Evolutionary conservation across 345 rosid species (phyloP).

Genomic region (Excoecaria agallocha): DNA sequence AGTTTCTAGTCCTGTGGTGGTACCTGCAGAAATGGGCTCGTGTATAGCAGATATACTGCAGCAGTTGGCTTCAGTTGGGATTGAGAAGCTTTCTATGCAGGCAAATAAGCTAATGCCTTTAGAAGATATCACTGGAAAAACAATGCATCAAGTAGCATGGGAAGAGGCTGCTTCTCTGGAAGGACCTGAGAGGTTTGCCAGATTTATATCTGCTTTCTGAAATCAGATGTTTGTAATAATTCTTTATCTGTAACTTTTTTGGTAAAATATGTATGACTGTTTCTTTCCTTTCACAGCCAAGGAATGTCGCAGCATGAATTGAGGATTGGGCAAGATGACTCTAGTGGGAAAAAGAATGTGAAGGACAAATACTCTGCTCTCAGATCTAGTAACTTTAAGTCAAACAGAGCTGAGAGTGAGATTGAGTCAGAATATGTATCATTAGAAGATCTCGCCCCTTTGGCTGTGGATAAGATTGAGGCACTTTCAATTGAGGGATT

Average conservation of each 20-base stretch:
- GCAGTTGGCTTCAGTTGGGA: slow-evolving; percentile 76
- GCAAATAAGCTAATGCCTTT: slow-evolving; percentile 91
- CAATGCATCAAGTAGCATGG: slow-evolving; percentile 79
- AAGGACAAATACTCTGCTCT: slow-evolving; percentile 40
- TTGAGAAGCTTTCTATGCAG: slow-evolving; percentile 91
- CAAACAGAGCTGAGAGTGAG: slow-evolving; percentile 38
- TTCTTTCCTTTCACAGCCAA: slow-evolving; percentile 45
- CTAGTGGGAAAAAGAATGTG: slow-evolving; percentile 31
- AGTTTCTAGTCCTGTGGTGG: slow-evolving; percentile 89
- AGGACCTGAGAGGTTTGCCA: slow-evolving; percentile 58
- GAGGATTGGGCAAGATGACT: slow-evolving; percentile 34
- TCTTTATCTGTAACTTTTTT: slow-evolving; percentile 12
- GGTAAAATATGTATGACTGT: slow-evolving; percentile 9
- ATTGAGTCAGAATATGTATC: slow-evolving; percentile 70
- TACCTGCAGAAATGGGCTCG: slow-evolving; percentile 96
- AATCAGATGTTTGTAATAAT: background rate
- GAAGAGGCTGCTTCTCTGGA: slow-evolving; percentile 57
- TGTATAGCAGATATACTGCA: slow-evolving; percentile 67
- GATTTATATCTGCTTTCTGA: background rate
- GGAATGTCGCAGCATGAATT: slow-evolving; percentile 37
- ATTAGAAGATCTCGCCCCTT: slow-evolving; percentile 92
- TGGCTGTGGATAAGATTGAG: slow-evolving; percentile 97
- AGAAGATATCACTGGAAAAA: slow-evolving; percentile 89
- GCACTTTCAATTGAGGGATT: slow-evolving; percentile 93
- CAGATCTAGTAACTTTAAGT: slow-evolving; percentile 34